Evolutionary conservation across 768 basidiomycete genomes (phyloP), one percentile per base, ranked within the genome.

Genomic region (Exsudoporus frostii): DNA sequence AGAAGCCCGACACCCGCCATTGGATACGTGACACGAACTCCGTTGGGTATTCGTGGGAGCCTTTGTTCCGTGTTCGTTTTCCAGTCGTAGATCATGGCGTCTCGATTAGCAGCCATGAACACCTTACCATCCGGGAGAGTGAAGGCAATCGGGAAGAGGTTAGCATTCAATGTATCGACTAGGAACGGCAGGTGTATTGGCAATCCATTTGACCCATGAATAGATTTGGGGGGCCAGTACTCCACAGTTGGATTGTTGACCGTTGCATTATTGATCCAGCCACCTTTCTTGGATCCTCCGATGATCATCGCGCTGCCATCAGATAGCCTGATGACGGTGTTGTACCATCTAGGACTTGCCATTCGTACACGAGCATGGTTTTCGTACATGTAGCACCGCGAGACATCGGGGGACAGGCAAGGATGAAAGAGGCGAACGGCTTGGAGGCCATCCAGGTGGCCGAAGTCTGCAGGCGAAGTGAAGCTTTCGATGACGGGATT

Each of bases 291-390:
- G 8, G 89, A 87, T 15, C 90, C 90, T 1, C 90, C 90, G 39
- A 92, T 77, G 41, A 92, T 86, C 80, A 90, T 87, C 1, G 81
- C 86, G 59, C 88, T 88, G n/a, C 90, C 90, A 56, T 90, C 90
- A 6, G 74, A 68, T 53, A 91, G 75, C 40, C 88, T 79, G 42
- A 89, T 54, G 4, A 81, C 83, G 1, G 89, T 88, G 53, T 79
- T 83, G 69, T 92, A 92, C 90, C 90, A 92, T 38, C 90, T 82
- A 15, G 87, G 82, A 60, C 81, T 85, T 4, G 88, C 86, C 80
- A 90, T 81, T 43, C 86, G 81, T 33, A 92, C 71, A 6, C 75
- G 74, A 17, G 67, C 69, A 45, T 83, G 87, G 63, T 85, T 71
- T 61, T 92, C 90, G 59, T 80, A 80, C 24, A 92, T 78, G 27